Evolutionary conservation across 1,284 basidiomycete genomes (phyloP).

Genomic region (Cryptococcus jaspeensis): DNA sequence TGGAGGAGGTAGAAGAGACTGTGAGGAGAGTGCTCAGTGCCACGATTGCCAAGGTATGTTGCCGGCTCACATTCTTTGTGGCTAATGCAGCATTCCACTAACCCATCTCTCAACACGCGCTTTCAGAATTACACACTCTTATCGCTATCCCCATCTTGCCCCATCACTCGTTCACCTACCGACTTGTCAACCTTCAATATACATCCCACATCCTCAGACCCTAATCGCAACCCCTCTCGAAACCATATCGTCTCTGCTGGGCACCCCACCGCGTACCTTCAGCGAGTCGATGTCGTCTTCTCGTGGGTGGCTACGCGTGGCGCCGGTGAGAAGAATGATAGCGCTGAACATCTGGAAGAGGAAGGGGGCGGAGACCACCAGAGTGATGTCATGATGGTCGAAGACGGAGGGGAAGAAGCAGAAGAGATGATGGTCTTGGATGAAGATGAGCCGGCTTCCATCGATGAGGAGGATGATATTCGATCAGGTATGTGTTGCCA

Average conservation of each 20-base stretch:
- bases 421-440: background rate
- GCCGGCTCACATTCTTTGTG: background rate
- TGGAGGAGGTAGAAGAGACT: no score
- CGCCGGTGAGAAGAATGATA: background rate
- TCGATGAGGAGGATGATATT: background rate
- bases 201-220: background rate
- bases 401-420: background rate
- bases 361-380: no score
- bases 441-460: background rate
- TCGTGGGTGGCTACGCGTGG: background rate
- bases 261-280: constrained; percentile 9
- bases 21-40: no score
- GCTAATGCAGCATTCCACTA: background rate
- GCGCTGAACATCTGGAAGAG: no score
- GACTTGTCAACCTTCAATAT: background rate
- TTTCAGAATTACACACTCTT: background rate
- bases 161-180: background rate
- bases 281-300: background rate
- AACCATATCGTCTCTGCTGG: constrained; percentile 6
- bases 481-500: no score
- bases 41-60: background rate
- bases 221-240: background rate
- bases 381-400: background rate
- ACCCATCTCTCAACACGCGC: background rate
- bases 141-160: background rate